Evolutionary conservation across 345 rosid species (phyloP).

Genomic region (Salix suchowensis): DNA sequence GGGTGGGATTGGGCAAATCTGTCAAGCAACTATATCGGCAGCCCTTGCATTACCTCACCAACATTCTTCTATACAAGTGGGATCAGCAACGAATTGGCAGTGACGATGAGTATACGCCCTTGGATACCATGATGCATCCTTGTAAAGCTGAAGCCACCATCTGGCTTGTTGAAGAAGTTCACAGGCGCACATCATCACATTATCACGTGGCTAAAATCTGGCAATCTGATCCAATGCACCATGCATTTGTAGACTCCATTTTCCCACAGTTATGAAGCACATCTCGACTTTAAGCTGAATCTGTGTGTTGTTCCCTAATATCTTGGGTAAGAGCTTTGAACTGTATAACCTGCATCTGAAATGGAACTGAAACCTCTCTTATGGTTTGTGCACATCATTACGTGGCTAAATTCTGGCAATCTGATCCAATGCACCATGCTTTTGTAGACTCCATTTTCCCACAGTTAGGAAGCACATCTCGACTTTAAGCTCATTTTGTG

Average conservation of each 20-base stretch:
- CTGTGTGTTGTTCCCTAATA: neutral
- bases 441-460: conserved; percentile 57
- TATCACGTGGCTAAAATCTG: conserved; percentile 60
- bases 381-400: conserved; percentile 35
- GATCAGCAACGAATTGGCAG: conserved; percentile 55
- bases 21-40: conserved; percentile 68
- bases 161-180: conserved; percentile 82
- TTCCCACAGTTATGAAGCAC: conserved; percentile 30
- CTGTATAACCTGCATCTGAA: neutral
- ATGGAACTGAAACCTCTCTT: neutral
- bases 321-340: neutral
- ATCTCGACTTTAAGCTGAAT: neutral
- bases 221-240: conserved; percentile 56
- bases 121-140: conserved; percentile 71
- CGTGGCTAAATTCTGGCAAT: conserved; percentile 59
- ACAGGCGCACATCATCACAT: conserved; percentile 61
- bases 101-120: conserved; percentile 43
- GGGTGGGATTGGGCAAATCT: conserved; percentile 75
- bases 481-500: neutral
- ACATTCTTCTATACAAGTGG: conserved; percentile 60
- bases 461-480: conserved; percentile 8
- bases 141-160: conserved; percentile 75
- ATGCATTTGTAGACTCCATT: conserved; percentile 53
- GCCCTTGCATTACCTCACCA: conserved; percentile 87
- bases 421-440: conserved; percentile 53